phyloP scores from a whole-genome alignment of 1,139 yeast species.

The Scheffersomyces cryptocercus region DNA sequence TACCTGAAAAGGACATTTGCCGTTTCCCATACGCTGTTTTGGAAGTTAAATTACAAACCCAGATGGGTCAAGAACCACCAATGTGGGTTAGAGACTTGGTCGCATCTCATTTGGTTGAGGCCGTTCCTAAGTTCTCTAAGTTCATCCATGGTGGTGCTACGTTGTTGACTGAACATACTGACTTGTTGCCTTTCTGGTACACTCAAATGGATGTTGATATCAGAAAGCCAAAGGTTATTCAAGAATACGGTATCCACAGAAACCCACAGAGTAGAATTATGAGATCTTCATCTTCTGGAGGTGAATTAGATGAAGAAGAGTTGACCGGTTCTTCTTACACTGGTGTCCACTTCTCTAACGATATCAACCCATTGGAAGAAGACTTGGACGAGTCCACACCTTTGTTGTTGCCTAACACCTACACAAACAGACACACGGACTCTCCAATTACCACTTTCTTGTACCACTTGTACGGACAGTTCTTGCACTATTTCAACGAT shows the following conservation, averaged over 20 bases:
- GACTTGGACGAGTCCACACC: slow-evolving; percentile 48
- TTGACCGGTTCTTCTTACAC: slow-evolving; percentile 36
- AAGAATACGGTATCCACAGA: slow-evolving; percentile 58
- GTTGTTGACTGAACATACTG: slow-evolving; percentile 76
- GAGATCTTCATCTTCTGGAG: slow-evolving; percentile 46
- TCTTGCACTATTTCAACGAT: slow-evolving; percentile 55
- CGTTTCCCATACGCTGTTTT: slow-evolving; percentile 96
- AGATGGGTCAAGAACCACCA: slow-evolving; percentile 98
- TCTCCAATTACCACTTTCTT: slow-evolving; percentile 35
- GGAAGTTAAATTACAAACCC: slow-evolving; percentile 96
- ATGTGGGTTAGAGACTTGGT: slow-evolving; percentile 94
- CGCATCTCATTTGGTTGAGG: slow-evolving; percentile 90
- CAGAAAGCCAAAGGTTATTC: slow-evolving; percentile 77
- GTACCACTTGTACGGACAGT: slow-evolving; percentile 34
- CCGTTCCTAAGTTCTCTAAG: slow-evolving; percentile 96
- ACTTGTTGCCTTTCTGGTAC: slow-evolving; percentile 91
- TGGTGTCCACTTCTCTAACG: slow-evolving; percentile 50
- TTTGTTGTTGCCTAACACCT: slow-evolving; percentile 39
- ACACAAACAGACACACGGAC: slow-evolving; percentile 25
- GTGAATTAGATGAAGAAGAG: slow-evolving; percentile 51
- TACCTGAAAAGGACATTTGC: slow-evolving; percentile 81
- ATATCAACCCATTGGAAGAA: slow-evolving; percentile 49
- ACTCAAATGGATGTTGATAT: slow-evolving; percentile 98
- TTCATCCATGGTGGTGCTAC: slow-evolving; percentile 96
- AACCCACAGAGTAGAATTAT: slow-evolving; percentile 24